Conservation (phyloP, 768 basidiomycete species). For the Cystoderma amianthinum region DNA sequence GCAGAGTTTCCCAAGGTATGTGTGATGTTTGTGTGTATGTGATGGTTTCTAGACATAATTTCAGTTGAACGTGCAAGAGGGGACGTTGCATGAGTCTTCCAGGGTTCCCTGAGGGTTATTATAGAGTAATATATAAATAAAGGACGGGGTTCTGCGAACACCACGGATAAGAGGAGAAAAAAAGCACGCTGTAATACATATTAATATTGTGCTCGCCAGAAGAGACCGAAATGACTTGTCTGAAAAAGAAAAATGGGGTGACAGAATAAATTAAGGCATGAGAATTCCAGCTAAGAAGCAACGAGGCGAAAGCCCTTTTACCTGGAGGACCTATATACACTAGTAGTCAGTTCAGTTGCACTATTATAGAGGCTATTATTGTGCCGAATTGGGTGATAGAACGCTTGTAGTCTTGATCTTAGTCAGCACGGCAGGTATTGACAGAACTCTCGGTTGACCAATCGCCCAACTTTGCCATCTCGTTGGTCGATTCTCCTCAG, state of each 20-base stretch:
- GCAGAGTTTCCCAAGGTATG: constrained; percentile 77
- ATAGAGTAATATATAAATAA: neutral
- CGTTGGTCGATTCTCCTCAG: neutral
- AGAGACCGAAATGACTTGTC: no score
- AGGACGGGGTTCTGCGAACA: neutral
- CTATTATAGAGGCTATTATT: no score
- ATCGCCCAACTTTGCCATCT: neutral
- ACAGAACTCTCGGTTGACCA: neutral
- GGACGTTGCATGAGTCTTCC: constrained; percentile 13
- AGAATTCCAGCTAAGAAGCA: no score
- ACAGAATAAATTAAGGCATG: no score
- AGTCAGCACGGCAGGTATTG: constrained; percentile 16
- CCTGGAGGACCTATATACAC: no score
- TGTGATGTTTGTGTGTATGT: neutral
- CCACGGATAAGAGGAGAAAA: no score
- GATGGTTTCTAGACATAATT: neutral
- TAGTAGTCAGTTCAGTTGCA: no score
- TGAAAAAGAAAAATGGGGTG: no score
- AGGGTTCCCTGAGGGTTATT: neutral
- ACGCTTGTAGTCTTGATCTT: constrained; percentile 10
- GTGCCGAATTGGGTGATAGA: neutral
- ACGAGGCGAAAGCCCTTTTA: no score
- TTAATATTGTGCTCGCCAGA: no score
- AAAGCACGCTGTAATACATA: no score
- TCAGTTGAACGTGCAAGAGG: constrained; percentile 24